These are phyloP conservation scores for Aspergillus incahuasiensis DNA, from an alignment of 495 filamentous ascomycete species.

Conservation along the genomic window DNA sequence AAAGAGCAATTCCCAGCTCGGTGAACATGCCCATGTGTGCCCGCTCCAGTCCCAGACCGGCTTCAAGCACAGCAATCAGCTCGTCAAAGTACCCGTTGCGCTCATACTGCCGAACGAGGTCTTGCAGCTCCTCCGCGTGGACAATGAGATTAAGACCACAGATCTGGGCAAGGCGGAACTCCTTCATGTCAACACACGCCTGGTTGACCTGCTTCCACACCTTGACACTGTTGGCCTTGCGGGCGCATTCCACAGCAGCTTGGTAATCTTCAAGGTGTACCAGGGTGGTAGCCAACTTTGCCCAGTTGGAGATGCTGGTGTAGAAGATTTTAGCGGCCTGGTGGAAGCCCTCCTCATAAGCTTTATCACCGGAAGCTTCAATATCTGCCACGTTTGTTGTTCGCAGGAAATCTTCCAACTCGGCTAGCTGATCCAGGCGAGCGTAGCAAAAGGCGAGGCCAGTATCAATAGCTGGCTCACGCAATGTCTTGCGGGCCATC, in stretches of 20 bases:
- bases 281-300: constrained; percentile 93
- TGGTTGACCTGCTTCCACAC: constrained; percentile 99
- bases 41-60: constrained; percentile 90
- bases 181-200: constrained; percentile 96
- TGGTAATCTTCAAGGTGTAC: constrained; percentile 97
- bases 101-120: constrained; percentile 95
- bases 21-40: constrained; percentile 97
- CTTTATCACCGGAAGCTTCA: constrained; percentile 95
- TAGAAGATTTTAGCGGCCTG: constrained; percentile 99
- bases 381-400: constrained; percentile 92
- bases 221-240: constrained; percentile 99
- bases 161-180: constrained; percentile 98
- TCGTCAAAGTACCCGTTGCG: constrained; percentile 97
- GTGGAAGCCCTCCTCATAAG: constrained; percentile 89
- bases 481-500: constrained; percentile 95
- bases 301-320: constrained; percentile 98
- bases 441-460: constrained; percentile 90
- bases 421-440: constrained; percentile 81
- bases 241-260: constrained; percentile 94
- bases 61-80: constrained; percentile 89
- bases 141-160: constrained; percentile 98
- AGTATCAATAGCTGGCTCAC: constrained; percentile 92
- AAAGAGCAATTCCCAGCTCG: constrained; percentile 87
- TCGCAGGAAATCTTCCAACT: constrained; percentile 95
- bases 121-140: constrained; percentile 92